phyloP scores from a whole-genome alignment of 345 rosid species.

The Hibiscus trionum region DNA sequence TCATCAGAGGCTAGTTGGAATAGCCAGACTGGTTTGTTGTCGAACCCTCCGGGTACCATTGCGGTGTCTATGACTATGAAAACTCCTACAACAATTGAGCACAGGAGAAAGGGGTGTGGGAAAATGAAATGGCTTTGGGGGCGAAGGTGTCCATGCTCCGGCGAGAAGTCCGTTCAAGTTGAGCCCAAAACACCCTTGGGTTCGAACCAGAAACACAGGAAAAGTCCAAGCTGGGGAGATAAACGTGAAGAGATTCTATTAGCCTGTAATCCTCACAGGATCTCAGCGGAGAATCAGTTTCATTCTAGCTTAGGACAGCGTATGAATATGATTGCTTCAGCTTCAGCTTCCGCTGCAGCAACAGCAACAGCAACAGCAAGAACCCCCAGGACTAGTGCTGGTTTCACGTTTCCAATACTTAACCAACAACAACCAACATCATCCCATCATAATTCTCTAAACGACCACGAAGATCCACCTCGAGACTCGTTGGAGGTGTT shows the following conservation, averaged over 20 bases:
- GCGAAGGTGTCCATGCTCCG: constrained; percentile 59
- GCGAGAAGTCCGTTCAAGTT: constrained; percentile 68
- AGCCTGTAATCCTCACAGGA: constrained; percentile 1
- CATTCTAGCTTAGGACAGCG: constrained; percentile 15
- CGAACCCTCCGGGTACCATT: constrained; percentile 52
- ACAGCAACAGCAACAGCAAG: neutral
- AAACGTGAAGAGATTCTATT: neutral
- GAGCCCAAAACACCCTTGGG: constrained; percentile 28
- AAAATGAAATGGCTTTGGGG: constrained; percentile 36
- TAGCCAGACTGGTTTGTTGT: constrained; percentile 69
- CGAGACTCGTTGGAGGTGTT: constrained; percentile 55
- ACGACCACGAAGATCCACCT: constrained; percentile 20
- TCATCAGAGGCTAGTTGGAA: constrained; percentile 94
- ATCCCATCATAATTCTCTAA: neutral
- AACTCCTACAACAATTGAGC: neutral
- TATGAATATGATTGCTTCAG: constrained; percentile 7
- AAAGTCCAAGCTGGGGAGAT: too few species aligned
- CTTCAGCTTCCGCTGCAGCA: too few species aligned
- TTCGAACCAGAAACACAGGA: constrained; percentile 2
- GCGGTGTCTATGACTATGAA: constrained; percentile 13
- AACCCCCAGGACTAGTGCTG: constrained; percentile 1
- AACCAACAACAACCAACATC: constrained; percentile 16
- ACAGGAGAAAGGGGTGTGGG: constrained; percentile 14
- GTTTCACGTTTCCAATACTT: constrained; percentile 53
- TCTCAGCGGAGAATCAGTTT: constrained; percentile 20